phyloP scores from a whole-genome alignment of 495 filamentous ascomycete species.

The Thermothielavioides terrestris region DNA sequence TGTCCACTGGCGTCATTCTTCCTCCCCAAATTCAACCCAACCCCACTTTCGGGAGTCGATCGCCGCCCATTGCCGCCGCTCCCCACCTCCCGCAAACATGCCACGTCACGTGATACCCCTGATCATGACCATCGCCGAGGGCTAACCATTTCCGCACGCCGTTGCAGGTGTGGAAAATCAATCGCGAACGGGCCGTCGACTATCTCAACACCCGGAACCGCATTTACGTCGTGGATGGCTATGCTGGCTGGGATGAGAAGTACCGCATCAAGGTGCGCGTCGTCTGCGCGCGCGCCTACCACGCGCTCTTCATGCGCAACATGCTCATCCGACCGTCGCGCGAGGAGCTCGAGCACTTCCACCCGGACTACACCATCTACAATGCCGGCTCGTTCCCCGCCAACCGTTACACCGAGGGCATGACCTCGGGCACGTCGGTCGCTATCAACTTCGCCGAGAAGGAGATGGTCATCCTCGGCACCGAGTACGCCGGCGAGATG shows the following conservation, averaged over 20 bases:
- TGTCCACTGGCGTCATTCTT: conserved; percentile 24
- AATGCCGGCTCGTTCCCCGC: conserved; percentile 97
- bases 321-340: conserved; percentile 93
- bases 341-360: conserved; percentile 91
- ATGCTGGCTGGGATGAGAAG: conserved; percentile 95
- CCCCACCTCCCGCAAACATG: neutral
- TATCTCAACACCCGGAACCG: conserved; percentile 98
- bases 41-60: conserved; percentile 30
- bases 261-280: conserved; percentile 97
- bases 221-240: conserved; percentile 97
- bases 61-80: conserved; percentile 1
- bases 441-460: conserved; percentile 79
- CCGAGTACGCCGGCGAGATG: conserved; percentile 99
- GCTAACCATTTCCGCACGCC: conserved; percentile 13
- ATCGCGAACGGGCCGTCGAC: conserved; percentile 96
- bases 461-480: conserved; percentile 93
- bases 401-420: conserved; percentile 94
- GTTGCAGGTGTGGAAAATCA: conserved; percentile 92
- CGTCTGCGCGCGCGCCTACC: conserved; percentile 97
- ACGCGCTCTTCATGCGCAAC: conserved; percentile 99
- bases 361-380: conserved; percentile 99
- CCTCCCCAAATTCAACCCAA: conserved; percentile 12
- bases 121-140: conserved; percentile 2
- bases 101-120: conserved; percentile 19
- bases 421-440: conserved; percentile 78